A percentile compares a stretch with the other conserved stretches of the same genome.
phyloP scores from a whole-genome alignment of 257 asterid genomes.

The Capsicum rhomboideum region DNA sequence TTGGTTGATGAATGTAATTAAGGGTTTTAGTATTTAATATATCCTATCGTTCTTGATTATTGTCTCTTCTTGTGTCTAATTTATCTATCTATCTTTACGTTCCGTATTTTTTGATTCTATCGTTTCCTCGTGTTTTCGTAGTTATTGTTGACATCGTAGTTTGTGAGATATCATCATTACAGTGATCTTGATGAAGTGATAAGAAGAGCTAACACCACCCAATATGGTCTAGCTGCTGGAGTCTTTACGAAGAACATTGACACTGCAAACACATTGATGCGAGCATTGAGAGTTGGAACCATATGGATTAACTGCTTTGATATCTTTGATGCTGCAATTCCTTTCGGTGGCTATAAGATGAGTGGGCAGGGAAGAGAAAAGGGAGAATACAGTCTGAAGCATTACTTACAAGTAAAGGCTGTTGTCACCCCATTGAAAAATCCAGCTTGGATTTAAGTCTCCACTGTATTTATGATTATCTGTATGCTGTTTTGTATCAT shows the following conservation, averaged over 20 bases:
- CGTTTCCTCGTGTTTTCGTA: too few species aligned
- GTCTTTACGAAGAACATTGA: slow-evolving; percentile 74
- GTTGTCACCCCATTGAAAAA: slow-evolving; percentile 68
- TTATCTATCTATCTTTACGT: too few species aligned
- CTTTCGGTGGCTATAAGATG: slow-evolving; percentile 94
- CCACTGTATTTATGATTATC: neutral
- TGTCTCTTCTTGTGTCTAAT: too few species aligned
- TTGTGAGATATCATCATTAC: too few species aligned
- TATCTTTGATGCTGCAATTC: slow-evolving; percentile 79
- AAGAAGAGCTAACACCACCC: slow-evolving; percentile 49
- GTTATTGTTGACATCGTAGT: too few species aligned
- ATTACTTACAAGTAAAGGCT: slow-evolving; percentile 89
- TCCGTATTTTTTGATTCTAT: too few species aligned
- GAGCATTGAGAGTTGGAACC: slow-evolving; percentile 86
- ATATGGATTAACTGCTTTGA: slow-evolving; percentile 82
- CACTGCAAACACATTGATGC: slow-evolving; percentile 71
- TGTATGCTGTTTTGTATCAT: neutral
- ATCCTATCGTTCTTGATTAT: too few species aligned
- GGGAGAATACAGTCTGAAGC: slow-evolving; percentile 88
- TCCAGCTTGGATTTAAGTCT: slow-evolving; percentile 56
- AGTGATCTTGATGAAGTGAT: slow-evolving; percentile 75
- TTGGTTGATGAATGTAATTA: too few species aligned
- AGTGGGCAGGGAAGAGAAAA: slow-evolving; percentile 91
- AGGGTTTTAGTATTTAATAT: too few species aligned
- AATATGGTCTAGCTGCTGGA: slow-evolving; percentile 87